phyloP scores from a whole-genome alignment of 2,329 filamentous ascomycete species.

The Mycosphaerella sp. region DNA sequence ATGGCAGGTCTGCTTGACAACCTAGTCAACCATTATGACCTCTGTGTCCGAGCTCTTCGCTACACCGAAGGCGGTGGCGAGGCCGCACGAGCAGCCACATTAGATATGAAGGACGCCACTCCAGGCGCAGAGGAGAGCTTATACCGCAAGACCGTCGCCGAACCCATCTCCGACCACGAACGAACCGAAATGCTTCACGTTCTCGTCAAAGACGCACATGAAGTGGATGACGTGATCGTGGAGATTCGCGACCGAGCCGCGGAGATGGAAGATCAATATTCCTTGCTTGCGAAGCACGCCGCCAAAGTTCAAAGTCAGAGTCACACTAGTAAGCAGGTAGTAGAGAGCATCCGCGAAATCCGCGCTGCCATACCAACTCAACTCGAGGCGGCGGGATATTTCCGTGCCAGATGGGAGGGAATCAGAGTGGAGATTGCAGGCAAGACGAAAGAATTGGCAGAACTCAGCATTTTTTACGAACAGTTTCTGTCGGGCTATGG shows the following conservation, averaged over 20 bases:
- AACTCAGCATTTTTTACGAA: slow-evolving; percentile 76
- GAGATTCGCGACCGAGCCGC: slow-evolving; percentile 68
- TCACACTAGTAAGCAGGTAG: slow-evolving; percentile 54
- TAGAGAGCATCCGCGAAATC: slow-evolving; percentile 61
- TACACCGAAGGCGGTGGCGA: slow-evolving; percentile 64
- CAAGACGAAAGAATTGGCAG: slow-evolving; percentile 69
- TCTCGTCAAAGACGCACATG: slow-evolving; percentile 60
- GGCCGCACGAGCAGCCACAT: slow-evolving; percentile 38
- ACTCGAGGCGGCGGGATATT: slow-evolving; percentile 58
- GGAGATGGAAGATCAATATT: slow-evolving; percentile 68
- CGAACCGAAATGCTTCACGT: slow-evolving; percentile 77
- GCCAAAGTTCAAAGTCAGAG: slow-evolving; percentile 52
- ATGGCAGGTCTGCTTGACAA: slow-evolving; percentile 78
- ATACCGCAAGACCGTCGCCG: slow-evolving; percentile 48
- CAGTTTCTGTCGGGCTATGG: slow-evolving; percentile 81
- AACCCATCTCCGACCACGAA: slow-evolving; percentile 65
- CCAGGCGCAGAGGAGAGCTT: slow-evolving; percentile 52
- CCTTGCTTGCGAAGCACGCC: slow-evolving; percentile 57
- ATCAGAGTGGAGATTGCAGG: slow-evolving; percentile 63
- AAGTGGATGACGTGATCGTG: slow-evolving; percentile 56
- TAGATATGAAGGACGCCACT: slow-evolving; percentile 27
- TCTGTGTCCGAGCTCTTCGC: slow-evolving; percentile 84
- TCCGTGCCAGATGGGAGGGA: slow-evolving; percentile 61
- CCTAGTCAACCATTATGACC: slow-evolving; percentile 81
- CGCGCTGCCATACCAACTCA: slow-evolving; percentile 59